Evolutionary conservation across 106 monocot genomes (phyloP), one percentile per base, ranked within the genome.

Genomic region (Allium fistulosum): DNA sequence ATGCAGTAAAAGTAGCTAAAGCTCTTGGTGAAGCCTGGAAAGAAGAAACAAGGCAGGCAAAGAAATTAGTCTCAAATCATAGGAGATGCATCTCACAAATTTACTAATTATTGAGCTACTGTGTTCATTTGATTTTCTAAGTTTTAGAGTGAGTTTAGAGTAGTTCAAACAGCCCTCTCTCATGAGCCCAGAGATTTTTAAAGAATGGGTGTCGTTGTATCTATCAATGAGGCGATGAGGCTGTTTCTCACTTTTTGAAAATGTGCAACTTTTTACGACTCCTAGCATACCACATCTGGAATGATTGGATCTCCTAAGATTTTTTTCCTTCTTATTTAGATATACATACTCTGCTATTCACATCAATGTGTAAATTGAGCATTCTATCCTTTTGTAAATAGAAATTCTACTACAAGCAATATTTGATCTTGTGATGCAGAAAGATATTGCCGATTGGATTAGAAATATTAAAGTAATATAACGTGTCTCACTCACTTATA

Each of bases 11-110:
- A 63, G 70, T 77, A 12, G 84, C 84, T 27, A 63, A 74, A 8
- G 85, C 81, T 59, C 72, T 85, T 14, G 73, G 74, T 57, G 60
- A 67, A 61, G 62, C 68, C 0, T 85, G 85, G 85, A 85, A 60
- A 56, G 74, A 85, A 67, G 78, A 85, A 76, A 81, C 85, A 11
- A 74, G 26, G 70, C 77, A 74, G 50, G 53, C 65, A 10, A 80
- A 62, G 76, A 60, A 57, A 50, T 47, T 65, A 48, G 65, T 69
- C 18, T 69, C 77, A 17, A 77, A 66, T 71, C 77, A 67, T 26
- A 70, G 77, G 70, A 80, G 71, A 61, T 77, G 74, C 61, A 73
- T 57, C 66, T 80, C 84, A 37, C 82, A 78, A 59, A 67, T 83
- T 55, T 75, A 66, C 46, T 58, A 45, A 78, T 46, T 10, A 66